Base-by-base conservation (phyloP, 2,329 filamentous ascomycete genomes). In the Apiospora malaysiana region DNA sequence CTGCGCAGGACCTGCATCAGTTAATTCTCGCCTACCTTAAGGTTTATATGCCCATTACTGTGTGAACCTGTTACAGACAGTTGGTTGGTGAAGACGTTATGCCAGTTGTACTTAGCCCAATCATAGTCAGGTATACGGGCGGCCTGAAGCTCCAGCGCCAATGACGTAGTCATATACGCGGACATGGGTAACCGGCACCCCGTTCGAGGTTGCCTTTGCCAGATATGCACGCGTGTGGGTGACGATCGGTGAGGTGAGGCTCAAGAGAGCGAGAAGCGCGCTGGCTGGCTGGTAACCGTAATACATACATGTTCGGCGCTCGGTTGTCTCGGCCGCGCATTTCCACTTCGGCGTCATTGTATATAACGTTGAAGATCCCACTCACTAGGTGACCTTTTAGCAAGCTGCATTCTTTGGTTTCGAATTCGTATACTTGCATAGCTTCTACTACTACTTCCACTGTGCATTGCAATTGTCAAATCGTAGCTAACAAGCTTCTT, bases 271-370 rank as follows among this genome's bases (percentile, higher is more conserved):
- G 21, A 16, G 49, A 32, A 32, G 32, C 6, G 32, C n/a, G n/a
- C 23, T 12, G 49, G 49, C 49, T 56, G 37, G 37, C 37, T 40
- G 37, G n/a, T n/a, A n/a, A n/a, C n/a, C 10, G 49, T 56, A 18
- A 56, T 56, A 18, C 25, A 56, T 18, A 27, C 2, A 16, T 27
- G 12, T 7, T 27, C 49, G 16, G 9, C 7, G 51, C 51, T 37
- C 51, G 51, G 51, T 37, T 59, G 51, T 59, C 51, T 59, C 51
- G 51, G 51, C 47, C 51, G 32, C 25, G 27, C 27, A 59, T 59
- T 59, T 59, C 51, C 9, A 27, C n/a, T n/a, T n/a, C 51, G 51
- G 32, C 32, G 32, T 59, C 51, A 37, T 27, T 37, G 16, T 45
- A 16, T 59, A 59, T 32, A 37, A 59, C 32, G 6, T 32, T 32